These are phyloP conservation scores for Scheffersomyces amazonensis DNA, from an alignment of 805 yeast species.

Conservation along the genomic window DNA sequence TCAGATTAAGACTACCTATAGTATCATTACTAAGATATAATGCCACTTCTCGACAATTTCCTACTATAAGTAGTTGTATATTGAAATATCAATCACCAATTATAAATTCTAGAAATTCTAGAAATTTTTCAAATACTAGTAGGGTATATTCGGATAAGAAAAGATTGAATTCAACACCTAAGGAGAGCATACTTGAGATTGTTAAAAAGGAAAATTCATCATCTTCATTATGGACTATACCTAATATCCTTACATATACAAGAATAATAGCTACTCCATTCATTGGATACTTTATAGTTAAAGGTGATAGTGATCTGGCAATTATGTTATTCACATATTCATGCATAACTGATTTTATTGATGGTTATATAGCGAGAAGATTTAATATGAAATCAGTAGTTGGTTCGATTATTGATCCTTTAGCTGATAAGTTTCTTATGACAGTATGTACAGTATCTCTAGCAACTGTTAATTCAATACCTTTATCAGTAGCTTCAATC, in stretches of 20 bases:
- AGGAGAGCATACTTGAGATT: not conserved
- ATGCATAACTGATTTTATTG: constrained; percentile 86
- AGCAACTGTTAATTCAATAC: constrained; percentile 66
- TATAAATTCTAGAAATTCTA: no score
- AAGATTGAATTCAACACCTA: no score
- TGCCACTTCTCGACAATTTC: no score
- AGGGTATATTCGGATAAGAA: no score
- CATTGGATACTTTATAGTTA: constrained; percentile 74
- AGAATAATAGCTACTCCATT: constrained; percentile 81
- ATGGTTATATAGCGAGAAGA: constrained; percentile 86
- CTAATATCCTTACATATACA: constrained; percentile 79
- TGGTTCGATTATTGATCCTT: constrained; percentile 91
- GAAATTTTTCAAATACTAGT: no score
- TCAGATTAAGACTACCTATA: no score
- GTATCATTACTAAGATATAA: no score
- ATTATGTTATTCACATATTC: constrained; percentile 76
- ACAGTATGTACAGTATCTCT: constrained; percentile 77
- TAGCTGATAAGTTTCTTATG: constrained; percentile 93
- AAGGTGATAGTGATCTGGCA: constrained; percentile 63
- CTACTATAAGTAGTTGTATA: no score
- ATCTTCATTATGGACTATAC: constrained; percentile 62
- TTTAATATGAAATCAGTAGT: constrained; percentile 74
- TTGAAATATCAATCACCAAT: no score
- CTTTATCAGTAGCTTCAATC: constrained; percentile 56
- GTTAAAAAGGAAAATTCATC: not conserved